Percentiles rank a stretch among this genome's conserved stretches.
Evolutionary conservation across 2,329 filamentous ascomycete genomes (phyloP).

Genomic region (Bertia moriformis): DNA sequence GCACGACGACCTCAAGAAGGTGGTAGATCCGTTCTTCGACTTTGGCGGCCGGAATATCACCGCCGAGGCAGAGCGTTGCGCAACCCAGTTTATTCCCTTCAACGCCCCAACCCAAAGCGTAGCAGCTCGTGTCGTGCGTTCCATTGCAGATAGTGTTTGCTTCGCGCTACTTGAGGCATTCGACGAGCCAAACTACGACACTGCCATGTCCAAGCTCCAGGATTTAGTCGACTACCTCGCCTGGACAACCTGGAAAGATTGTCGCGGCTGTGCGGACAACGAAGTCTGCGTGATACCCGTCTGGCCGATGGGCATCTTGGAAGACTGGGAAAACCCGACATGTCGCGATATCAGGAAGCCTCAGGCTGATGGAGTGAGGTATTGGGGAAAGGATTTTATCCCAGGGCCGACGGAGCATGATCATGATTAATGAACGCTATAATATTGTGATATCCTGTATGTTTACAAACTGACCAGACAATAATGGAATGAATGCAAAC

Average conservation of each 20-base stretch:
- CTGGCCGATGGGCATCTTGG: slow-evolving; percentile 3
- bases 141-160: slow-evolving; percentile 1
- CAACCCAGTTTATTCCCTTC: slow-evolving; percentile 2
- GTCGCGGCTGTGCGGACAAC: slow-evolving; percentile 2
- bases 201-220: slow-evolving; percentile 2
- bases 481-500: no score
- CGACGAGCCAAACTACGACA: neutral
- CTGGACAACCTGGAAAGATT: slow-evolving; percentile 3
- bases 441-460: no score
- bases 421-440: no score
- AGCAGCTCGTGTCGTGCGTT: neutral
- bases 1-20: slow-evolving; percentile 10
- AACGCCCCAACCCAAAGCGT: neutral
- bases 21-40: slow-evolving; percentile 21
- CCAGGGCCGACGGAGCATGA: no score
- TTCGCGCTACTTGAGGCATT: slow-evolving; percentile 1
- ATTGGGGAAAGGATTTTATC: no score
- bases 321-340: slow-evolving; percentile 2
- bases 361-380: neutral
- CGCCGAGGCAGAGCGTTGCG: slow-evolving; percentile 2
- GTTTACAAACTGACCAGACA: no score
- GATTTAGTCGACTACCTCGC: slow-evolving; percentile 1
- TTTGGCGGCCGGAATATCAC: slow-evolving; percentile 3
- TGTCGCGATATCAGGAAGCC: neutral
- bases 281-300: slow-evolving; percentile 4